Conservation (phyloP, 2,329 filamentous ascomycete genomes). For the Epichloe baconii region DNA sequence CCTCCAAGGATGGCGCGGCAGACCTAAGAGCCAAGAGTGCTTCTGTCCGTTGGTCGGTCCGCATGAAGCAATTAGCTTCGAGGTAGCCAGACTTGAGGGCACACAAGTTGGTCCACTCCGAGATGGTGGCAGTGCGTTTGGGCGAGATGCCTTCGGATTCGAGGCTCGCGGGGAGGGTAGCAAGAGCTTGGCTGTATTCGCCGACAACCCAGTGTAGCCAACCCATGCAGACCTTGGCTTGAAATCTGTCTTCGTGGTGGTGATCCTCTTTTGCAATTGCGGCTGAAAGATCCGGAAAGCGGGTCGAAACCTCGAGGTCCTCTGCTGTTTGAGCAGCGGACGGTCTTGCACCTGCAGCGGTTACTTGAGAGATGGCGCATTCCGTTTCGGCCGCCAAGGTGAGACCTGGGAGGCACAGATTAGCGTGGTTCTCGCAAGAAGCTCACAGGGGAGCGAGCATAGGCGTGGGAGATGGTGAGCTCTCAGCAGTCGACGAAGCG, state of each 20-base stretch:
- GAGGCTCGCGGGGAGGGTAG: conserved; percentile 50
- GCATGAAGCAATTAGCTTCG: conserved; percentile 50
- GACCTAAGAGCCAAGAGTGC: conserved; percentile 55
- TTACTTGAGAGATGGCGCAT: conserved; percentile 45
- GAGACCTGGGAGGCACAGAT: conserved; percentile 37
- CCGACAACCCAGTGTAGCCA: conserved; percentile 73
- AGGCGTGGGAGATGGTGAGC: background rate
- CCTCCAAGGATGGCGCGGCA: conserved; percentile 48
- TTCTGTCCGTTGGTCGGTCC: conserved; percentile 35
- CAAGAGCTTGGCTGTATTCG: conserved; percentile 50
- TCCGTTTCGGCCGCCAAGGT: conserved; percentile 58
- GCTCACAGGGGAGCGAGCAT: background rate
- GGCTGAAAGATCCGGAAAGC: conserved; percentile 37
- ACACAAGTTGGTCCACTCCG: conserved; percentile 73
- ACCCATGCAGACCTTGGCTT: conserved; percentile 70
- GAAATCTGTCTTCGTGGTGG: conserved; percentile 49
- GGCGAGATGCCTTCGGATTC: conserved; percentile 39
- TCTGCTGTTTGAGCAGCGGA: conserved; percentile 28
- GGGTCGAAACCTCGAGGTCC: conserved; percentile 31
- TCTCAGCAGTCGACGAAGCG: background rate
- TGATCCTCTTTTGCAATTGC: conserved; percentile 45
- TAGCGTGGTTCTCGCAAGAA: background rate
- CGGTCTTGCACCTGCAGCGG: conserved; percentile 25
- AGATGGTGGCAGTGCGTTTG: conserved; percentile 38
- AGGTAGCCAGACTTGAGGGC: conserved; percentile 68